Conservation (phyloP, 1,284 basidiomycete species). For the Singerocomus inundabilis region DNA sequence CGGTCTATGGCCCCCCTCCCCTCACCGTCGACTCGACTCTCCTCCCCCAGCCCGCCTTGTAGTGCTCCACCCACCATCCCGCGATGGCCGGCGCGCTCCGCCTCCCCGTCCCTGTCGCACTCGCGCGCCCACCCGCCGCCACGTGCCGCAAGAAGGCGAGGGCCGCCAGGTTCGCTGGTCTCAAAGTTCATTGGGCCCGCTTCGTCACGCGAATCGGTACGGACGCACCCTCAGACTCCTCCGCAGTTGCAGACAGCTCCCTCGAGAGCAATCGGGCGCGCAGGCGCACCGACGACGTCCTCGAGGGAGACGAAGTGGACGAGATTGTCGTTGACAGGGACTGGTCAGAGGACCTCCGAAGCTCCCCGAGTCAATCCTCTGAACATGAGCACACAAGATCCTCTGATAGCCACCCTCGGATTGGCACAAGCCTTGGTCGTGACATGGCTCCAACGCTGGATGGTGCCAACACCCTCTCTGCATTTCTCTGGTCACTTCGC, state of each 20-base stretch:
- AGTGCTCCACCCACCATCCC: neutral
- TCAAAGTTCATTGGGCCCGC: constrained; percentile 43
- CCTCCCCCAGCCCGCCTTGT: no score
- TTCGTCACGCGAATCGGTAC: constrained; percentile 44
- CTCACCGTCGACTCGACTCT: no score
- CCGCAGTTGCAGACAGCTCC: constrained; percentile 40
- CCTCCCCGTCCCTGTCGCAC: constrained; percentile 25
- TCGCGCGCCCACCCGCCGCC: constrained; percentile 10
- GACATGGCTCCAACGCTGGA: constrained; percentile 32
- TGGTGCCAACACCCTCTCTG: constrained; percentile 31
- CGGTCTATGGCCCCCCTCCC: no score
- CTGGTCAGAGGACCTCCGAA: constrained; percentile 59
- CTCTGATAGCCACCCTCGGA: constrained; percentile 39
- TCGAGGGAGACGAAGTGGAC: constrained; percentile 47
- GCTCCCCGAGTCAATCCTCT: constrained; percentile 49
- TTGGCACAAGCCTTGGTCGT: constrained; percentile 34
- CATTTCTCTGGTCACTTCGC: constrained; percentile 35
- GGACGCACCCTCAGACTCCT: constrained; percentile 43
- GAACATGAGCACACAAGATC: constrained; percentile 47
- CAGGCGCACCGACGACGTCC: constrained; percentile 27
- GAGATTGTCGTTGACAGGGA: constrained; percentile 70
- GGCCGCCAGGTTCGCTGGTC: constrained; percentile 36
- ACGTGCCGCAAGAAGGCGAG: constrained; percentile 28
- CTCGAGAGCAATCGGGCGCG: constrained; percentile 38
- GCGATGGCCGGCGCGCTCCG: constrained; percentile 22